Base-by-base conservation (phyloP, 176 grass and related monocot species). In the Tillandsia fasciculata region DNA sequence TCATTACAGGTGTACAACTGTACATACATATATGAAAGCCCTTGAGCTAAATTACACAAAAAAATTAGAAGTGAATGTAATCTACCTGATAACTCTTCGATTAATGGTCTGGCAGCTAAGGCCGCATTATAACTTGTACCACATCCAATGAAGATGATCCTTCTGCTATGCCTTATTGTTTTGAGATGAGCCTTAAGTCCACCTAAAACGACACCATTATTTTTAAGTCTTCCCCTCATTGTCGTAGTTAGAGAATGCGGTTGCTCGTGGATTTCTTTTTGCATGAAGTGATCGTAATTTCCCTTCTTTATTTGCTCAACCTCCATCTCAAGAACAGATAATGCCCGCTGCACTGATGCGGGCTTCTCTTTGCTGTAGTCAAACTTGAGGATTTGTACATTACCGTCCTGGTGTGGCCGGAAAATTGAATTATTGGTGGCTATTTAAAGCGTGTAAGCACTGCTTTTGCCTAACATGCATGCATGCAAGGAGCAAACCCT, bases 241-340 rank as follows among this genome's bases (percentile, higher is more conserved):
- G 89, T 92, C 74, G 86, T 96, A 52, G 81, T 92, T 66, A 96
- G 74, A 7, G 93, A 96, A 76, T 92, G 78, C 26, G 86, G 88
- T 15, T 96, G 93, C 53, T 96, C 93, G 66, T 96, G 79, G 42
- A 96, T 96, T 80, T 96, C 93, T 80, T 96, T 96, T 72, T 96
- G 85, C 93, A 96, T 96, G 52, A 89, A 96, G 54, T 96, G 86
- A 51, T 96, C 88, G 76, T 89, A 96, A 52, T 81, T 78, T 78
- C 93, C 89, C 61, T 92, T 96, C 79, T 92, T 96, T 83, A 92
- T 96, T 82, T 96, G 93, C 27, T 96, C 89, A 47, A 96, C 88
- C 78, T 96, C 93, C 89, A 92, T 96, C 73, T 96, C 93, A 56
- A 96, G 77, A 72, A 96, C 86, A 80, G 81, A 96, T 68, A 96